Evolutionary conservation across 2,329 filamentous ascomycete genomes (phyloP).

Genomic region (Diaporthe sp.): DNA sequence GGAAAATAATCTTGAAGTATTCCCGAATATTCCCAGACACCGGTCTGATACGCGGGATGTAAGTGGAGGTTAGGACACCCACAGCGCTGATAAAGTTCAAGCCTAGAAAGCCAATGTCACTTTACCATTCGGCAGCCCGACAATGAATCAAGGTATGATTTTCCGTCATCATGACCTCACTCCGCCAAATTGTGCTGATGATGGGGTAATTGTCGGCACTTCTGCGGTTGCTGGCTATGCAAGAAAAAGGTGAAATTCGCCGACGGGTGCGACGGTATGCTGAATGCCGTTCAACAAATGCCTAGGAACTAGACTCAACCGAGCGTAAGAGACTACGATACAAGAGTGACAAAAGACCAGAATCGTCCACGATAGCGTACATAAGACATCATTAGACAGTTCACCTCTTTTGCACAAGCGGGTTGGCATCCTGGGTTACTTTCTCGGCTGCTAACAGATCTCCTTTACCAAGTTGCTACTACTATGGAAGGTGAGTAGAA

Average conservation of each 20-base stretch:
- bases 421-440: neutral
- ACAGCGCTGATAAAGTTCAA: neutral
- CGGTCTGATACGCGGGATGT: neutral
- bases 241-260: neutral
- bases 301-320: too few species aligned
- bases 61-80: neutral
- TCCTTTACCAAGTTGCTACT: neutral
- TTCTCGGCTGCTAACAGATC: neutral
- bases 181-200: too few species aligned
- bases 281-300: neutral
- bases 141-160: neutral
- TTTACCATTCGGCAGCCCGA: constrained; percentile 9
- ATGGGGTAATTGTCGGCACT: neutral
- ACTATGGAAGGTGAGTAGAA: too few species aligned
- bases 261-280: neutral
- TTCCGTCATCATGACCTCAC: neutral
- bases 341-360: neutral
- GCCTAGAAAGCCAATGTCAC: neutral
- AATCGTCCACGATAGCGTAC: neutral
- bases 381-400: neutral
- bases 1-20: neutral
- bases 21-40: neutral
- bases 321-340: neutral
- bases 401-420: neutral
- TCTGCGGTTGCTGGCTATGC: neutral